Evolutionary conservation across 75 land plant species (phyloP).

Genomic region (Ceratopteris richardii): DNA sequence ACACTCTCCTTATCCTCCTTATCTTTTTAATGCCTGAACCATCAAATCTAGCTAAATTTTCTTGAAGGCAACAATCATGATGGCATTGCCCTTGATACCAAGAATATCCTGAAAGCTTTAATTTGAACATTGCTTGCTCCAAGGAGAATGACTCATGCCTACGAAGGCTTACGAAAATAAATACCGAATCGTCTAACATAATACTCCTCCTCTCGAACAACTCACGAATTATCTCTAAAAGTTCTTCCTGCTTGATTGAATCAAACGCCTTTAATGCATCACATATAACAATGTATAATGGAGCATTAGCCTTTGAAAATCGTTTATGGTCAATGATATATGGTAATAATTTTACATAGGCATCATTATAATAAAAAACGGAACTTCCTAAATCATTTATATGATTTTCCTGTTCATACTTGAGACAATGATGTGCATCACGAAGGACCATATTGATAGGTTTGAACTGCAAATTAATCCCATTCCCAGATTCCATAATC

Average conservation of each 20-base stretch:
- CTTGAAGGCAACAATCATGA: background rate
- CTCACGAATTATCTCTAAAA: constrained; percentile 41
- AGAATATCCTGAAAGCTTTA: constrained; percentile 37
- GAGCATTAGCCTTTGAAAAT: constrained; percentile 20
- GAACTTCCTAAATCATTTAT: constrained; percentile 68
- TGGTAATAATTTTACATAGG: constrained; percentile 47
- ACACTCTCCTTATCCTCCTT: too few relatives aligned
- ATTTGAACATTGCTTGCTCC: constrained; percentile 47
- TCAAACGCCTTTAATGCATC: constrained; percentile 90
- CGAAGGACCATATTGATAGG: constrained; percentile 57
- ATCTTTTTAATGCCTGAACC: too few relatives aligned
- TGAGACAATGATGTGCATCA: constrained; percentile 55
- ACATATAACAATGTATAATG: constrained; percentile 57
- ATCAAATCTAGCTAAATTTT: background rate
- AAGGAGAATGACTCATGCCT: constrained; percentile 67
- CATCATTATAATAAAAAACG: constrained; percentile 87
- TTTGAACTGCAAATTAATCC: too few relatives aligned
- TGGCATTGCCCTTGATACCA: constrained; percentile 15
- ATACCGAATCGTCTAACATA: constrained; percentile 20
- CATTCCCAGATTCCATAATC: too few relatives aligned
- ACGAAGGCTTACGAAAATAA: constrained; percentile 61
- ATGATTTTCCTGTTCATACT: constrained; percentile 35
- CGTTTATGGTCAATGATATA: constrained; percentile 41
- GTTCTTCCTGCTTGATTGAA: constrained; percentile 60
- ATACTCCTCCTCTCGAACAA: constrained; percentile 39